phyloP scores from a whole-genome alignment of 2,329 filamentous ascomycete species.

The Remersonia thermophila region DNA sequence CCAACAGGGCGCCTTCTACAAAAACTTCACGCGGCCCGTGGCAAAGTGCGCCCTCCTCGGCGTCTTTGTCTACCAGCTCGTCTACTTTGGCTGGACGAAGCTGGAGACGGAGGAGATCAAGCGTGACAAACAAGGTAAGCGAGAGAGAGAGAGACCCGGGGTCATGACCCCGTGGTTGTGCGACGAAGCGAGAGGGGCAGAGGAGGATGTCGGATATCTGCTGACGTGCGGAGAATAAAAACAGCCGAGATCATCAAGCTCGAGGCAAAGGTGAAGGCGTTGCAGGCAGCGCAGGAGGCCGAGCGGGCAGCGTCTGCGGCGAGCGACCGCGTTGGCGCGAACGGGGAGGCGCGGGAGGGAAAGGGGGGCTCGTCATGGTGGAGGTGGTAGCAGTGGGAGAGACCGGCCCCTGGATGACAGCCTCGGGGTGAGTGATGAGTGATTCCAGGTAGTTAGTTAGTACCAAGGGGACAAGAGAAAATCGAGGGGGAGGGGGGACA shows the following conservation, averaged over 20 bases:
- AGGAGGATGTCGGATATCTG: no score
- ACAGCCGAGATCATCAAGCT: slow-evolving; percentile 15
- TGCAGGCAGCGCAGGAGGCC: slow-evolving; percentile 8
- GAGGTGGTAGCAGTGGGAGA: no score
- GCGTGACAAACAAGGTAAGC: slow-evolving; percentile 43
- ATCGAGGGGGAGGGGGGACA: no score
- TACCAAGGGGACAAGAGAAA: no score
- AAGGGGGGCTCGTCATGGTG: slow-evolving; percentile 2
- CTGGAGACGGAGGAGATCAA: slow-evolving; percentile 60
- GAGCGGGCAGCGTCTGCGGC: neutral
- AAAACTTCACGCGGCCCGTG: slow-evolving; percentile 59
- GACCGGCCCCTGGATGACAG: no score
- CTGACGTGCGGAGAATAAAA: neutral
- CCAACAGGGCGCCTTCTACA: slow-evolving; percentile 54
- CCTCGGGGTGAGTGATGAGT: no score
- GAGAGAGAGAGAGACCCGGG: no score
- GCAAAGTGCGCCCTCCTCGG: slow-evolving; percentile 63
- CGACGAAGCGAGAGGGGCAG: no score
- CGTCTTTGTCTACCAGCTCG: slow-evolving; percentile 65
- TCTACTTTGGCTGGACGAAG: slow-evolving; percentile 63
- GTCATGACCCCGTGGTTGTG: no score
- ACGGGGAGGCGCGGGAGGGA: neutral
- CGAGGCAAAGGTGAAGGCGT: slow-evolving; percentile 12
- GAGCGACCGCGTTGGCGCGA: no score
- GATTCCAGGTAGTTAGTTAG: no score